phyloP scores from a whole-genome alignment of 2,329 filamentous ascomycete genomes.

The Ophiosphaerella korrae region DNA sequence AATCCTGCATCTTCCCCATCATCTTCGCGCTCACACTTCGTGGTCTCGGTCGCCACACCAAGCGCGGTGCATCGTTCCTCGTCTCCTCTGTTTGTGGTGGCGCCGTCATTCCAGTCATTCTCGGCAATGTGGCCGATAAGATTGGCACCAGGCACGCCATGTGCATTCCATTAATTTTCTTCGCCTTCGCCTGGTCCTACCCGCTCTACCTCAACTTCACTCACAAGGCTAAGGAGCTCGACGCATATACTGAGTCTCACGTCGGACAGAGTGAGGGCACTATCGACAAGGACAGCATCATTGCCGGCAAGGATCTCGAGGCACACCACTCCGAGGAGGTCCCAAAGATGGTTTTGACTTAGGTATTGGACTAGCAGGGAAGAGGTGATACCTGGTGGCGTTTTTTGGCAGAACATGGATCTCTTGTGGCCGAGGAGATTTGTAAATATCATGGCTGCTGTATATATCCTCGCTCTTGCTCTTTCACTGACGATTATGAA shows the following conservation, averaged over 20 bases:
- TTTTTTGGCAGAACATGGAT: background rate
- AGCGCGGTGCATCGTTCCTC: slow-evolving; percentile 47
- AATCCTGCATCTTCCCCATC: slow-evolving; percentile 47
- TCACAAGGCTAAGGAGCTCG: slow-evolving; percentile 41
- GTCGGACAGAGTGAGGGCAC: slow-evolving; percentile 33
- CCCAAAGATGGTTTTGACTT: no score
- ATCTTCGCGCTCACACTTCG: slow-evolving; percentile 46
- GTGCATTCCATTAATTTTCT: slow-evolving; percentile 45
- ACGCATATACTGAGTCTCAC: slow-evolving; percentile 41
- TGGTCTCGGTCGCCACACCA: slow-evolving; percentile 47
- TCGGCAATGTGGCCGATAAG: slow-evolving; percentile 43
- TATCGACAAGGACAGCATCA: slow-evolving; percentile 31
- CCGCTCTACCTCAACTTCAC: slow-evolving; percentile 44
- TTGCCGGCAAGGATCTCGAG: slow-evolving; percentile 33
- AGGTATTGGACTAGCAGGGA: background rate
- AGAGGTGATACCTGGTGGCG: background rate
- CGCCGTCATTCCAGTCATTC: slow-evolving; percentile 43
- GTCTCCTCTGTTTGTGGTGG: slow-evolving; percentile 46
- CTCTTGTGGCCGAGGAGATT: background rate
- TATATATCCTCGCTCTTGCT: background rate
- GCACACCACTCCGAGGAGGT: slow-evolving; percentile 22
- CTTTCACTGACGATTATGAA: background rate
- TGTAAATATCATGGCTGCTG: slow-evolving; percentile 2
- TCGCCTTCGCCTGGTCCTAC: slow-evolving; percentile 42
- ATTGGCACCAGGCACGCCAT: slow-evolving; percentile 42